Conservation (phyloP, 179 eudicot species). For the Carnegiea gigantea region DNA sequence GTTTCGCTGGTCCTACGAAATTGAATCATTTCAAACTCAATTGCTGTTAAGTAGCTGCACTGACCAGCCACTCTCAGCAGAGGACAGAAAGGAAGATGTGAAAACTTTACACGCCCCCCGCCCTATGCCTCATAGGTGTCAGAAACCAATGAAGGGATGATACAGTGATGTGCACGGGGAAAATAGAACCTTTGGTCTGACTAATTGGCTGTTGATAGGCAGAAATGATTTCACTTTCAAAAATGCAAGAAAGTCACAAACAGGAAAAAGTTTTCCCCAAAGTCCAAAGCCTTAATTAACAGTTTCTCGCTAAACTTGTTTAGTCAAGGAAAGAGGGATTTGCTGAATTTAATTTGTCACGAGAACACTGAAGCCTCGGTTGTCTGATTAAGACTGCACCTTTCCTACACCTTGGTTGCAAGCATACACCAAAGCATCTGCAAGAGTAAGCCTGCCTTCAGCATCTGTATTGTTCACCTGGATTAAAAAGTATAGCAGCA, state of each 20-base stretch:
- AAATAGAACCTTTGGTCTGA: background rate
- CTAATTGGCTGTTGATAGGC: background rate
- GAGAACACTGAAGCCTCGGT: background rate
- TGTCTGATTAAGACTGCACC: constrained; percentile 38
- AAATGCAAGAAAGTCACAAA: background rate
- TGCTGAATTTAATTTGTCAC: background rate
- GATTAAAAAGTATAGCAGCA: constrained; percentile 20
- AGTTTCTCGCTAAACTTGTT: background rate
- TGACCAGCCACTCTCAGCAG: no score
- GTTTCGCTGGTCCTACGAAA: no score
- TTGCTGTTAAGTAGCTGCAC: no score
- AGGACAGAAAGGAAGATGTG: no score
- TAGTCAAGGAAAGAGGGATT: background rate
- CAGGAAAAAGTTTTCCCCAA: background rate
- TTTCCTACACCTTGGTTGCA: constrained; percentile 99
- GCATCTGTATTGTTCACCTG: constrained; percentile 99
- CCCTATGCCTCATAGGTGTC: background rate
- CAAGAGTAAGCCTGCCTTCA: constrained; percentile 99
- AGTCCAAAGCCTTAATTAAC: background rate
- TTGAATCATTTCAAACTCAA: no score
- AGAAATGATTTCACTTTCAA: background rate
- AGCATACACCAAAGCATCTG: constrained; percentile 95
- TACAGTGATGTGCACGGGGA: background rate
- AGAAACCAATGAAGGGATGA: background rate
- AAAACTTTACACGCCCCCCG: no score